These are phyloP conservation scores for Cyberlindnera mycetangii DNA, from an alignment of 805 yeast genomes.

Conservation along the genomic window DNA sequence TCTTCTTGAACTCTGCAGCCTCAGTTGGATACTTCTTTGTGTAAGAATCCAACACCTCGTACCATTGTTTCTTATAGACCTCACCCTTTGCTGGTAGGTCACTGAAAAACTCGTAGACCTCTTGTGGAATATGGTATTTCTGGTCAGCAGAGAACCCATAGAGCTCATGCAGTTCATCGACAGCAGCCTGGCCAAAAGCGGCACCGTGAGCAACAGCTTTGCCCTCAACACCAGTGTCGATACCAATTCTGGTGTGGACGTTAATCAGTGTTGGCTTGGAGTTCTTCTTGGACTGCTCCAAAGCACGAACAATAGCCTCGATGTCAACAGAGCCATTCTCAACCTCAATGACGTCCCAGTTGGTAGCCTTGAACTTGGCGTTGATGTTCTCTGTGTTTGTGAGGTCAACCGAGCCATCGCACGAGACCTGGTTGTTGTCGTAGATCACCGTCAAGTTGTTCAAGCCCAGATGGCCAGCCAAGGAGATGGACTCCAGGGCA, in stretches of 20 bases:
- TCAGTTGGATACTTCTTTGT: constrained; percentile 64
- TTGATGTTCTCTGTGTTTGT: constrained; percentile 93
- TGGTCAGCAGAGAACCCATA: constrained; percentile 87
- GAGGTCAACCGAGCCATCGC: constrained; percentile 85
- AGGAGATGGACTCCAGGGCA: constrained; percentile 85
- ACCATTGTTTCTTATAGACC: constrained; percentile 70
- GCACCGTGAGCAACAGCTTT: constrained; percentile 94
- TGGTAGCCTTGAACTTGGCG: constrained; percentile 82
- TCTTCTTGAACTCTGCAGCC: constrained; percentile 76
- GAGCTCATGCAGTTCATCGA: constrained; percentile 74
- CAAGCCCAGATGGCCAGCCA: constrained; percentile 93
- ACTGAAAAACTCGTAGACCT: constrained; percentile 68
- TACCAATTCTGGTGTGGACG: constrained; percentile 89
- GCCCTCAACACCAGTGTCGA: constrained; percentile 81
- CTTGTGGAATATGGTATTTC: constrained; percentile 74
- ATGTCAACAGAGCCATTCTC: constrained; percentile 77
- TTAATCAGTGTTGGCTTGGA: constrained; percentile 89
- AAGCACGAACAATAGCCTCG: constrained; percentile 65
- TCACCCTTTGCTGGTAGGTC: constrained; percentile 58
- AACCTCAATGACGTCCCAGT: constrained; percentile 84
- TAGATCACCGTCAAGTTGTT: constrained; percentile 91
- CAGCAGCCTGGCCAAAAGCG: constrained; percentile 90
- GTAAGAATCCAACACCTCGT: constrained; percentile 57
- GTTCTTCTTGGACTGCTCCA: constrained; percentile 75
- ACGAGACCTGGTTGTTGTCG: constrained; percentile 95